Evolutionary conservation across 2,329 filamentous ascomycete species (phyloP), one percentile per base, ranked within the genome.

Genomic region (Cladosporium colombiae): DNA sequence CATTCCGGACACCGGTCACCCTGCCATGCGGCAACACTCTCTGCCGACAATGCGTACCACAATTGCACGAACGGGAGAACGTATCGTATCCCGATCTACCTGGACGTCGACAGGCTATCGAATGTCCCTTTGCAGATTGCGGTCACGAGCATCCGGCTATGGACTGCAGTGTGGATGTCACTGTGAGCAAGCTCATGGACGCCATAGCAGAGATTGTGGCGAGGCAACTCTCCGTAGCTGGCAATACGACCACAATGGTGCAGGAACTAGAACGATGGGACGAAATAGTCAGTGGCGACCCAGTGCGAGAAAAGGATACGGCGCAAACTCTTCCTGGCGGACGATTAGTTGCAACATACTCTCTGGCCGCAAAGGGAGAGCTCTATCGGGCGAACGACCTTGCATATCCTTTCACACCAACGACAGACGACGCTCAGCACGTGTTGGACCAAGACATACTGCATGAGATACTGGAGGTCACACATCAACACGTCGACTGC

Each of bases 11-110:
- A 10, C 91, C 93, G 5, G 83, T 92, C 65, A 91, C 91, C 0
- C 81, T 97, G 5, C 92, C 93, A 5, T 97, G 93, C 75, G 92
- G 93, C 31, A 87, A 89, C 73, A 89, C 89, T 13, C 78, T 96
- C 13, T 97, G 93, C 79, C 88, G 85, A 72, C 77, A 78, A 59
- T 97, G 93, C 77, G 79, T 96, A 1, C 93, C 93, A 1, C 78
- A 85, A 56, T 79, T 88, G 2, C 85, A 89, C 71, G 76, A 83
- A 18, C 86, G 92, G 53, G 81, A 81, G 57, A 87, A 91, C 68
- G 91, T 96, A 66, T 90, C 91, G 1, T 96, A 94, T 76, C 92
- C 92, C 0, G 87, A 87, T 18, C 84, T 84, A 1, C 85, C 88
- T 7, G 87, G 86, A 50, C 85, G 92, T 46, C 81, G 87, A 49